phyloP scores from a whole-genome alignment of 83 land plant genomes.

The Picea engelmannii region DNA sequence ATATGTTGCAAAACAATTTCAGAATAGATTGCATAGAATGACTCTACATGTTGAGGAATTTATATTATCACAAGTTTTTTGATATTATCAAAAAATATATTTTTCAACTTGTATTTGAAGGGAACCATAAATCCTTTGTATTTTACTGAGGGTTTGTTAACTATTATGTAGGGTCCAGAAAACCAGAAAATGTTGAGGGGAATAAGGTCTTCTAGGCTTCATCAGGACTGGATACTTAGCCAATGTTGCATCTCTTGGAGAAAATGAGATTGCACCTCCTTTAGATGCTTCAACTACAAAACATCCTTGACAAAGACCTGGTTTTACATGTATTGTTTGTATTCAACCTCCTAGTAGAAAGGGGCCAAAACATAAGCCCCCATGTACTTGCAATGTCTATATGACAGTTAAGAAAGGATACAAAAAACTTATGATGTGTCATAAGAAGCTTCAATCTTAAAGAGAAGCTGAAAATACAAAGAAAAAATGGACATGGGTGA shows the following conservation, averaged over 20 bases:
- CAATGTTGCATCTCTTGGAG: conserved; percentile 58
- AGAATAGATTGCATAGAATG: not conserved
- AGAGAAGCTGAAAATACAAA: conserved; percentile 52
- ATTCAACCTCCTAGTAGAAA: conserved; percentile 86
- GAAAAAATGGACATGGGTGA: conserved; percentile 30
- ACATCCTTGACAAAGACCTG: conserved; percentile 77
- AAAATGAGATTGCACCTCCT: conserved; percentile 33
- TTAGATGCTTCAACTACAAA: conserved; percentile 56
- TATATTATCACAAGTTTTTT: not conserved
- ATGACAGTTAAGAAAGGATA: conserved; percentile 61
- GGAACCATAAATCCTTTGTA: not conserved
- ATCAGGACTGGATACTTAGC: conserved; percentile 65
- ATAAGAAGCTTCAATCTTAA: conserved; percentile 59
- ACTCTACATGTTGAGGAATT: not conserved
- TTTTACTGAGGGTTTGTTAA: not conserved
- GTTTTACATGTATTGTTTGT: conserved; percentile 84
- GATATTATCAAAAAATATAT: not conserved
- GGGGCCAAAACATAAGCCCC: conserved; percentile 67
- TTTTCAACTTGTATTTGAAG: not conserved
- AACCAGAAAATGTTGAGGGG: conserved; percentile 10
- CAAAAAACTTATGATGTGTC: conserved; percentile 55
- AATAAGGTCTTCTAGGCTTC: conserved; percentile 1
- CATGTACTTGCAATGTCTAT: conserved; percentile 65
- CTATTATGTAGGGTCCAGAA: conserved; percentile 8
- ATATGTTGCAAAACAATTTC: not conserved